Percentiles rank a stretch among this genome's conserved stretches.
Evolutionary conservation across 331 rosid genomes (phyloP).

Genomic region (Rhamnella rubrinervis): DNA sequence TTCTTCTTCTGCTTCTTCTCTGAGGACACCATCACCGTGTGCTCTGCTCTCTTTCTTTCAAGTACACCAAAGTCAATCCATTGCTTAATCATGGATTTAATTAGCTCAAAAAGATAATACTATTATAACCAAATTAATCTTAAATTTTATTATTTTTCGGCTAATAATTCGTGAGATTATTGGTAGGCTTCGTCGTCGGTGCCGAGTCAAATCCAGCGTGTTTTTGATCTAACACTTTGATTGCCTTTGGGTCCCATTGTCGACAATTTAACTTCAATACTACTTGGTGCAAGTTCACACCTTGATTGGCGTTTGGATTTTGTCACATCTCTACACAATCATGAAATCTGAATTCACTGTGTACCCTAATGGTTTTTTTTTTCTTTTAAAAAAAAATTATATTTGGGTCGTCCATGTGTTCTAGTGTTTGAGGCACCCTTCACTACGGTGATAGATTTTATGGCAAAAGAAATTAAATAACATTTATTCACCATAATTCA

Average conservation of each 20-base stretch:
- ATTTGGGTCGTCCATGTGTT: too few relatives aligned
- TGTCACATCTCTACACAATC: background rate
- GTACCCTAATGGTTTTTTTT: too few relatives aligned
- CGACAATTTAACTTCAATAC: background rate
- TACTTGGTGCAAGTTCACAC: background rate
- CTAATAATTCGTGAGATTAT: background rate
- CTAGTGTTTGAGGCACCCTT: too few relatives aligned
- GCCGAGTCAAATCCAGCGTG: conserved; percentile 13
- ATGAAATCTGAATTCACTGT: background rate
- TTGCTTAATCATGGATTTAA: conserved; percentile 19
- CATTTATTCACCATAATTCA: too few relatives aligned
- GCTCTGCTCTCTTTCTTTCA: conserved; percentile 12
- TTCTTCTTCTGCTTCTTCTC: background rate
- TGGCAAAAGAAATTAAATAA: too few relatives aligned
- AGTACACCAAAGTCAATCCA: conserved; percentile 26
- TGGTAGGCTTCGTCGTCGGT: background rate
- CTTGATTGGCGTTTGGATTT: too few relatives aligned
- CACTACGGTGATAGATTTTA: too few relatives aligned
- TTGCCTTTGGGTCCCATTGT: background rate
- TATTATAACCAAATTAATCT: too few relatives aligned
- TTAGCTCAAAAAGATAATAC: too few relatives aligned
- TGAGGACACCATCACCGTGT: background rate
- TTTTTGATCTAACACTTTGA: background rate
- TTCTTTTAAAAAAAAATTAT: too few relatives aligned
- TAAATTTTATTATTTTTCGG: background rate